phyloP scores from a whole-genome alignment of 495 filamentous ascomycete genomes.

The Parachaetomium inaequale region DNA sequence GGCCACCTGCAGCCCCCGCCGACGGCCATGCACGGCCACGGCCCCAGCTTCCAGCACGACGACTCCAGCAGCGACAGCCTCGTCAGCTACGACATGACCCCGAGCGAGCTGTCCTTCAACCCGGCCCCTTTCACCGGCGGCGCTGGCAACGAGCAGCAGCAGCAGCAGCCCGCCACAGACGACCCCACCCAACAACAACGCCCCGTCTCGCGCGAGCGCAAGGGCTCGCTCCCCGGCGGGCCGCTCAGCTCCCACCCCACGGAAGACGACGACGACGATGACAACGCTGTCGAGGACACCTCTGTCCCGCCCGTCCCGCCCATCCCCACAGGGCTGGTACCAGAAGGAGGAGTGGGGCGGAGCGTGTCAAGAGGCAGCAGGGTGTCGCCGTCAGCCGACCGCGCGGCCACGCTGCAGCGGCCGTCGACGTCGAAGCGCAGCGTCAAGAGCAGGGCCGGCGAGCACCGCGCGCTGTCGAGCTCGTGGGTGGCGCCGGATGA shows the following conservation, averaged over 20 bases:
- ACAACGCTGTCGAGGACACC: background rate
- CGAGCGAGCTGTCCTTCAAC: conserved; percentile 54
- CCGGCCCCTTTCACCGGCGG: conserved; percentile 24
- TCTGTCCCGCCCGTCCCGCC: conserved; percentile 45
- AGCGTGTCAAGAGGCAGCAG: background rate
- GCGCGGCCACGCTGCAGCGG: conserved; percentile 22
- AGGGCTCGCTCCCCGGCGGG: conserved; percentile 30
- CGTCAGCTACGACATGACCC: conserved; percentile 53
- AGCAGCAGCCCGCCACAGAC: background rate
- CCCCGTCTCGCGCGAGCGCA: conserved; percentile 19
- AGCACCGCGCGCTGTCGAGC: conserved; percentile 26
- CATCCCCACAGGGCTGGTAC: conserved; percentile 29
- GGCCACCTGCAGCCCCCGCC: conserved; percentile 40
- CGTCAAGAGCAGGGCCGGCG: conserved; percentile 33
- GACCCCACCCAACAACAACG: background rate
- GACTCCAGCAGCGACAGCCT: conserved; percentile 53
- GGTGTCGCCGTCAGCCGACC: background rate
- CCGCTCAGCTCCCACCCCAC: conserved; percentile 49
- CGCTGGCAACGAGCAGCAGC: conserved; percentile 7
- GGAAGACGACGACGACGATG: conserved; percentile 18
- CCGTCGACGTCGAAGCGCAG: conserved; percentile 35
- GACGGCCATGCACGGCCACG: conserved; percentile 18
- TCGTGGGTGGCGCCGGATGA: conserved; percentile 29
- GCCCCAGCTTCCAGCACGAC: conserved; percentile 13
- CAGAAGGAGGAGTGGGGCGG: background rate